phyloP scores from a whole-genome alignment of 208 protist genomes.

The Leishmania gerbilli region DNA sequence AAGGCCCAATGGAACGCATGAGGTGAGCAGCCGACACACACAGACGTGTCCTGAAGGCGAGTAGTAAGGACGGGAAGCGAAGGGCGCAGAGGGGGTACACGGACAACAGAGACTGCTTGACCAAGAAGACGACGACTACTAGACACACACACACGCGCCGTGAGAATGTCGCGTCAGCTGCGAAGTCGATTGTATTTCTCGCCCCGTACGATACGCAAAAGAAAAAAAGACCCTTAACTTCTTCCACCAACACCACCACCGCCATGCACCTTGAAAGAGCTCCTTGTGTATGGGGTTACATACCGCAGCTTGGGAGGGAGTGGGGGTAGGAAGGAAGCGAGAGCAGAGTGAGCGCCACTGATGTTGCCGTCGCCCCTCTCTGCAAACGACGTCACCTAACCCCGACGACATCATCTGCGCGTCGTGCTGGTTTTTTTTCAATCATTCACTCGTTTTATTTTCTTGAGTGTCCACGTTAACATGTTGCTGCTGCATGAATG shows the following conservation, averaged over 20 bases:
- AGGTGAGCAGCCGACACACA: not conserved
- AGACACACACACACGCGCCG: not conserved
- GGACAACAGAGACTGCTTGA: not conserved
- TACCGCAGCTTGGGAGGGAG: not conserved
- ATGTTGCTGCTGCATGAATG: not conserved
- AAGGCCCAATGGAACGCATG: not conserved
- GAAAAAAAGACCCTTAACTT: not conserved
- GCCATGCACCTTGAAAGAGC: not conserved
- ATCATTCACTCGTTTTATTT: conserved; percentile 5
- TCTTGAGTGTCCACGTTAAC: not conserved
- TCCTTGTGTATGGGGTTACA: not conserved
- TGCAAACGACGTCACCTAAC: not conserved
- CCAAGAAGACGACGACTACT: not conserved
- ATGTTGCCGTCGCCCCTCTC: not conserved
- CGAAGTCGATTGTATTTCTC: not conserved
- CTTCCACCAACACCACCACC: not conserved
- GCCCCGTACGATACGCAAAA: not conserved
- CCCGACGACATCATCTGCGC: not conserved
- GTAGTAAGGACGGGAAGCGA: not conserved
- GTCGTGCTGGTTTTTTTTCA: not conserved
- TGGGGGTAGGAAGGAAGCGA: not conserved
- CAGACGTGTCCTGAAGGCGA: not conserved
- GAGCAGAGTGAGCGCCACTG: not conserved
- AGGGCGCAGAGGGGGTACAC: not conserved
- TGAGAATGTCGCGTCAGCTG: not conserved